Conservation (phyloP, 768 basidiomycete species). For the Boletus rufocinnamomeus region DNA sequence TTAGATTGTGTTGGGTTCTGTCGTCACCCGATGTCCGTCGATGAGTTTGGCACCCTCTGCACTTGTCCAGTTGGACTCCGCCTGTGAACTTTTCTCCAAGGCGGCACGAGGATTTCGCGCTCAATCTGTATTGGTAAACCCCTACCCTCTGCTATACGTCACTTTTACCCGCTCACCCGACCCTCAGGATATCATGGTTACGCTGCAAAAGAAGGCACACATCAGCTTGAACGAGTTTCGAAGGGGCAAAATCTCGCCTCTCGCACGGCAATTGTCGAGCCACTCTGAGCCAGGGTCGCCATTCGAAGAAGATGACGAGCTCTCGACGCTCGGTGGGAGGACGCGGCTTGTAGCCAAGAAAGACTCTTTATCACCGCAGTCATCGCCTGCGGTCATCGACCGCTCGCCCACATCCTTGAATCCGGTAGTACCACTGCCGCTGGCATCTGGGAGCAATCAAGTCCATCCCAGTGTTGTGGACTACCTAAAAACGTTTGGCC, state of each 20-base stretch:
- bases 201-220: slow-evolving; percentile 66
- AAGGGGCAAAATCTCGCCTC: slow-evolving; percentile 52
- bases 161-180: slow-evolving; percentile 13
- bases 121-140: slow-evolving; percentile 60
- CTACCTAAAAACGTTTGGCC: slow-evolving; percentile 65
- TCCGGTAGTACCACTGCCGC: slow-evolving; percentile 70
- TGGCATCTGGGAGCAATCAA: slow-evolving; percentile 51
- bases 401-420: slow-evolving; percentile 72
- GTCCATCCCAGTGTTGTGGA: slow-evolving; percentile 66
- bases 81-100: slow-evolving; percentile 73
- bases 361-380: slow-evolving; percentile 54
- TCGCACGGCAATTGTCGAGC: slow-evolving; percentile 37
- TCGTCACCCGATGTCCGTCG: slow-evolving; percentile 76
- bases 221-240: slow-evolving; percentile 63
- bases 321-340: slow-evolving; percentile 63
- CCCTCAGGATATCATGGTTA: slow-evolving; percentile 60
- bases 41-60: slow-evolving; percentile 79
- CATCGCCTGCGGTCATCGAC: slow-evolving; percentile 45
- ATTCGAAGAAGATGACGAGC: slow-evolving; percentile 60
- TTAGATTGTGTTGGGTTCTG: slow-evolving; percentile 69
- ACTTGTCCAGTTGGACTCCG: slow-evolving; percentile 70
- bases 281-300: slow-evolving; percentile 44
- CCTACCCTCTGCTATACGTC: neutral
- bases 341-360: slow-evolving; percentile 65
- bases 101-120: slow-evolving; percentile 67